Conservation (phyloP, 2,329 filamentous ascomycete genomes). For the Fusarium odoratissimum region DNA sequence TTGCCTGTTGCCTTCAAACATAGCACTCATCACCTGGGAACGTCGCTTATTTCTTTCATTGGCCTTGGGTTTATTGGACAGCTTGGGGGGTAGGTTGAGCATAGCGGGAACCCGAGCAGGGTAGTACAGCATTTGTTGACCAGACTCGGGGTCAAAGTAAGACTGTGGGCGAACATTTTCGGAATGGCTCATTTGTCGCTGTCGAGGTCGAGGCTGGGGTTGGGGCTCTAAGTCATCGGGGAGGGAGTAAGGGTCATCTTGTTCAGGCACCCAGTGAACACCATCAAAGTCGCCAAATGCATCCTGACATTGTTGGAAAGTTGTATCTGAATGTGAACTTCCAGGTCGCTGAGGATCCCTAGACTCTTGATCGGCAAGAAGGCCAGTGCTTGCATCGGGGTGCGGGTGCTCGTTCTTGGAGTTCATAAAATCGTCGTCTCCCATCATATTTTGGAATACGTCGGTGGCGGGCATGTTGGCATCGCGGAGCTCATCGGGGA, state of each 20-base stretch:
- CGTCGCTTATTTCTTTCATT: constrained; percentile 75
- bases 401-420: constrained; percentile 10
- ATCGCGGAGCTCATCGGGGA: constrained; percentile 53
- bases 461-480: constrained; percentile 46
- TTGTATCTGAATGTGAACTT: constrained; percentile 68
- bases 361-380: constrained; percentile 28
- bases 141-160: constrained; percentile 72
- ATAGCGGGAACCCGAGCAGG: constrained; percentile 93
- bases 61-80: constrained; percentile 78
- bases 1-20: constrained; percentile 54
- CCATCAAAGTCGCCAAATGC: constrained; percentile 87
- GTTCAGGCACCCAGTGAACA: constrained; percentile 74
- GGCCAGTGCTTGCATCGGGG: constrained; percentile 20
- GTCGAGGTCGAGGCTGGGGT: constrained; percentile 35
- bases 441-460: constrained; percentile 51
- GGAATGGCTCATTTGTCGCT: constrained; percentile 41
- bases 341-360: constrained; percentile 44
- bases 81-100: constrained; percentile 89
- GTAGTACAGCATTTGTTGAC: constrained; percentile 91
- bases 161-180: constrained; percentile 61
- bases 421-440: constrained; percentile 39
- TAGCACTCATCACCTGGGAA: constrained; percentile 76
- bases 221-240: constrained; percentile 29
- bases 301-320: constrained; percentile 72
- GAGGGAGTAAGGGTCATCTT: constrained; percentile 45